Percentiles rank a stretch among this genome's conserved stretches.
phyloP scores from a whole-genome alignment of 2,329 filamentous ascomycete species.

The Xylaria sp. region DNA sequence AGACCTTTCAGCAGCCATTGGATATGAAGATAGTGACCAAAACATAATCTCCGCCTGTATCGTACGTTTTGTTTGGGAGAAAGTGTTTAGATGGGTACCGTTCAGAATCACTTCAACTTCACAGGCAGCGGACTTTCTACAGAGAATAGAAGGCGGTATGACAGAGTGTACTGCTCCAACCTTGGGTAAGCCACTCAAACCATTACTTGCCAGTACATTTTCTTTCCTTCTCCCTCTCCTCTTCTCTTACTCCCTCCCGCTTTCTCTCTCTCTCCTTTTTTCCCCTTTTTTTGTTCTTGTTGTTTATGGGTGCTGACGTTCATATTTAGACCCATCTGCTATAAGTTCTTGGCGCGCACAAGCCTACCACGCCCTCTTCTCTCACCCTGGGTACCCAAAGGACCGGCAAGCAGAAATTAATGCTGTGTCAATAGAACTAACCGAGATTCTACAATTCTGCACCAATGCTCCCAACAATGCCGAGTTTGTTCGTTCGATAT shows the following conservation, averaged over 20 bases:
- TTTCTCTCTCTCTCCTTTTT: too few relatives aligned
- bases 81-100: neutral
- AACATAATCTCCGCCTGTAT: neutral
- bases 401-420: neutral
- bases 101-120: neutral
- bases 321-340: neutral
- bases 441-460: neutral
- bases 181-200: neutral
- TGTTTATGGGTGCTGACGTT: too few relatives aligned
- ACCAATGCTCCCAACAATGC: neutral
- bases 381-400: neutral
- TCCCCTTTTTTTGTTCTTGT: too few relatives aligned
- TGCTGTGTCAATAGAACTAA: neutral
- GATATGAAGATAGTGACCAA: neutral
- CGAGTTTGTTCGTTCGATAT: neutral
- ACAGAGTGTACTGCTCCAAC: neutral
- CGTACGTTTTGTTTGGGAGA: neutral
- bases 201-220: too few relatives aligned
- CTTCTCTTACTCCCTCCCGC: too few relatives aligned
- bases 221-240: too few relatives aligned
- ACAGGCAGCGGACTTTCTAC: neutral
- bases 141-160: too few relatives aligned
- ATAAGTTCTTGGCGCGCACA: neutral
- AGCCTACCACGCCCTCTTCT: constrained; percentile 4
- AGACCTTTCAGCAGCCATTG: neutral